Base-by-base conservation (phyloP, 495 filamentous ascomycete genomes). In the Trichoderma asperelloides region DNA sequence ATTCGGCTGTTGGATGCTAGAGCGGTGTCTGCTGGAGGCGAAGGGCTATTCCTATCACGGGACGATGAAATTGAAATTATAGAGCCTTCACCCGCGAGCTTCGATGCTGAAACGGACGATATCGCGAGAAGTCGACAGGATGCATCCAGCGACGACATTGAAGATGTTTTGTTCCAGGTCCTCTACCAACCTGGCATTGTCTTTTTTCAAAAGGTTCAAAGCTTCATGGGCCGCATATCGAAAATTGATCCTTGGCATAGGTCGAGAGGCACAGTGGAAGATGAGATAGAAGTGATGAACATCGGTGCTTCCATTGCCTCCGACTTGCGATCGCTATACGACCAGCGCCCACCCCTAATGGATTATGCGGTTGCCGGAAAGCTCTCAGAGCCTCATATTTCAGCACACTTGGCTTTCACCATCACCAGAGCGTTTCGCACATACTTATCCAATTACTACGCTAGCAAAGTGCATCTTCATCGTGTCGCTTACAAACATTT, bases 401-500 rank as follows among this genome's bases (percentile, higher is more conserved):
- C 77, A 21, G 70, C 70, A 55, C 76, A 74, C 55, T 74, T 78
- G 63, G 77, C 75, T 57, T 68, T 72, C 37, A 73, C 75, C 16
- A 73, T 78, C 41, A 78, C 77, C 9, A 70, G 77, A 39, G 76
- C 71, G 47, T 78, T 78, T 69, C 69, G 78, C 64, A 74, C 76
- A 6, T 79, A 76, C 65, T 72, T 74, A 63, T 75, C 80, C 27
- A 80, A 78, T 62, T 80, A 74, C 70, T 70, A 77, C 67, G 77
- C 79, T 23, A 75, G 71, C 57, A 78, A 77, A 65, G 77, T 80
- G 39, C 77, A 79, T 64, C 70, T 82, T 27, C 79, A 80, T 68
- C 74, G 77, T 23, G 79, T 79, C 15, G 77, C 79, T 57, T 79
- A 79, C 69, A 78, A 77, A 64, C 69, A 72, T 45, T 70, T 79